Conservation (phyloP, 2,329 filamentous ascomycete species). For the Colletotrichum neosansevieriae region DNA sequence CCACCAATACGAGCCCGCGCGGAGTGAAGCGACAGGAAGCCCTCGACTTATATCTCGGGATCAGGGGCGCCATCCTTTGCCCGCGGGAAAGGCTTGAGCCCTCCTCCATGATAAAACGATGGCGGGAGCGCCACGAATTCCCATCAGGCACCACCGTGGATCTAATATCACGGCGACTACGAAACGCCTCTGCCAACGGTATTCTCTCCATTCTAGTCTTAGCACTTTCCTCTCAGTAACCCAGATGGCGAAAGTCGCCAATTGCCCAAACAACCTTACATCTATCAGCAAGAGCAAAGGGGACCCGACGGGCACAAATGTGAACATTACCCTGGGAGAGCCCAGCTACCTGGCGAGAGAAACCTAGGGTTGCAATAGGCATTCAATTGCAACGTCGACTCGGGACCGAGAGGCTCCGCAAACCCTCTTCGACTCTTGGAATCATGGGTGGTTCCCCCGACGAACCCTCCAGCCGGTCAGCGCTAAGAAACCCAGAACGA, state of each 20-base stretch:
- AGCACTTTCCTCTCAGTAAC: not conserved
- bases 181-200: not conserved
- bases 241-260: not conserved
- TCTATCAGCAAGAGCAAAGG: not conserved
- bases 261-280: not conserved
- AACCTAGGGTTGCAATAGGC: constrained; percentile 2
- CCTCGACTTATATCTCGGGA: no score
- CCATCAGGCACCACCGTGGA: no score
- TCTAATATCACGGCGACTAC: not conserved
- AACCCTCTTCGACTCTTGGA: constrained; percentile 12
- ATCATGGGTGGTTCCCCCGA: constrained; percentile 1
- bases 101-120: no score
- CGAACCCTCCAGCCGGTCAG: constrained; percentile 8
- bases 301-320: not conserved
- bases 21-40: not conserved
- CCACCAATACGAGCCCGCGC: not conserved
- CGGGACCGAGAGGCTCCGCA: not conserved
- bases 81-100: no score
- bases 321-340: no score
- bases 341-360: no score
- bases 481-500: constrained; percentile 12
- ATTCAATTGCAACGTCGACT: no score
- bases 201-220: not conserved
- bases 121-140: no score
- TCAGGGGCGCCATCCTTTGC: no score